A percentile compares a stretch with the other conserved stretches of the same genome.
These are phyloP conservation scores for Cryptosporidium ryanae DNA, from an alignment of 169 alveolate species.

Conservation along the genomic window DNA sequence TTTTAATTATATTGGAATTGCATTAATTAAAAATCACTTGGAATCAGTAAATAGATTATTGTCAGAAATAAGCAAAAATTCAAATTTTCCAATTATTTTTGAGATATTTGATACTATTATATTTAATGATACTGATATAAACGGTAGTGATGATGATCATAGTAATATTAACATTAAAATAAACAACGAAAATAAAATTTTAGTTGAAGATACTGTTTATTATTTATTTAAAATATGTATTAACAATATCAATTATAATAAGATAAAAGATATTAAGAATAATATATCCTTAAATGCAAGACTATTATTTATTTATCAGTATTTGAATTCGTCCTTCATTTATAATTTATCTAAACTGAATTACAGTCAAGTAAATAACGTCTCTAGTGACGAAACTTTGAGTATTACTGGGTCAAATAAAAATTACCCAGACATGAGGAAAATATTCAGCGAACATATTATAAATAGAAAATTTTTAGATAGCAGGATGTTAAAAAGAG, in stretches of 20 bases:
- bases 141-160: too few species aligned
- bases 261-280: not conserved
- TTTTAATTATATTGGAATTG: conserved; percentile 20
- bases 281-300: conserved; percentile 1
- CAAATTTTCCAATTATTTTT: conserved; percentile 14
- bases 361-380: too few species aligned
- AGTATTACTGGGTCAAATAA: too few species aligned
- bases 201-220: not conserved
- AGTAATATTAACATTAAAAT: too few species aligned
- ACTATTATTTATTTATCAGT: conserved; percentile 4
- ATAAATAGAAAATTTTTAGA: conserved; percentile 21
- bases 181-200: not conserved
- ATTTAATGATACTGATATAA: not conserved
- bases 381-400: too few species aligned
- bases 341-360: too few species aligned
- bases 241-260: not conserved
- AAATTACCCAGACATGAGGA: not conserved
- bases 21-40: not conserved
- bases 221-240: not conserved
- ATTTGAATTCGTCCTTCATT: conserved; percentile 20
- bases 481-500: conserved; percentile 39
- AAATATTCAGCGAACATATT: not conserved
- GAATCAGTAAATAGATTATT: not conserved
- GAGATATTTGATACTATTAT: conserved; percentile 25
- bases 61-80: not conserved